A percentile compares a stretch with the other conserved stretches of the same genome.
Evolutionary conservation across 768 basidiomycete species (phyloP).

Genomic region (Russula lepida): DNA sequence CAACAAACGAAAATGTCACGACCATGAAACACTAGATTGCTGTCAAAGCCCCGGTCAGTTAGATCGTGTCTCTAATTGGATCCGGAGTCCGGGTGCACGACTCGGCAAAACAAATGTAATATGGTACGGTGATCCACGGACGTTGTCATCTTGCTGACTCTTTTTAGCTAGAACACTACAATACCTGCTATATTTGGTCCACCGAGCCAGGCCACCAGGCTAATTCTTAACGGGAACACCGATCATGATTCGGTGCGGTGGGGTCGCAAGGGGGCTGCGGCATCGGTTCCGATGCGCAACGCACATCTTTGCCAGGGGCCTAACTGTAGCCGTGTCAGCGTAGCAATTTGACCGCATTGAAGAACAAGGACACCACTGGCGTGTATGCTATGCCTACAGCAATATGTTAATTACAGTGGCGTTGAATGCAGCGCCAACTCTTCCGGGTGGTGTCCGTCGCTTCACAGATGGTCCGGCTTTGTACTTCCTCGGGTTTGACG

Average conservation of each 20-base stretch:
- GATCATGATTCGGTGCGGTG: neutral
- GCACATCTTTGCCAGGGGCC: too few relatives aligned
- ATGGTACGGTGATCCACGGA: neutral
- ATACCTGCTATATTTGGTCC: slow-evolving; percentile 1
- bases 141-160: neutral
- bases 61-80: neutral
- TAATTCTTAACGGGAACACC: neutral
- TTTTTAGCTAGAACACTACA: neutral
- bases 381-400: too few relatives aligned
- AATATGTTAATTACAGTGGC: neutral
- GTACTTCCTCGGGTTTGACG: neutral
- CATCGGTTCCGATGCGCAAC: neutral
- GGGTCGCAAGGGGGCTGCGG: neutral
- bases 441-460: neutral
- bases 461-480: neutral
- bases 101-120: neutral
- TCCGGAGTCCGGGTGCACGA: neutral
- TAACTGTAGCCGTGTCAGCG: neutral
- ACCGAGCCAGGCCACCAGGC: neutral
- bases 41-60: neutral
- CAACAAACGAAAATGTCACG: neutral
- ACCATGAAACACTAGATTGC: neutral
- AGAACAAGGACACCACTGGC: neutral
- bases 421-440: neutral
- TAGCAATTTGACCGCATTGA: neutral